Percentiles rank a stretch among this genome's conserved stretches.
phyloP scores from a whole-genome alignment of 2,329 filamentous ascomycete genomes.

The Elsinoe ampelina region DNA sequence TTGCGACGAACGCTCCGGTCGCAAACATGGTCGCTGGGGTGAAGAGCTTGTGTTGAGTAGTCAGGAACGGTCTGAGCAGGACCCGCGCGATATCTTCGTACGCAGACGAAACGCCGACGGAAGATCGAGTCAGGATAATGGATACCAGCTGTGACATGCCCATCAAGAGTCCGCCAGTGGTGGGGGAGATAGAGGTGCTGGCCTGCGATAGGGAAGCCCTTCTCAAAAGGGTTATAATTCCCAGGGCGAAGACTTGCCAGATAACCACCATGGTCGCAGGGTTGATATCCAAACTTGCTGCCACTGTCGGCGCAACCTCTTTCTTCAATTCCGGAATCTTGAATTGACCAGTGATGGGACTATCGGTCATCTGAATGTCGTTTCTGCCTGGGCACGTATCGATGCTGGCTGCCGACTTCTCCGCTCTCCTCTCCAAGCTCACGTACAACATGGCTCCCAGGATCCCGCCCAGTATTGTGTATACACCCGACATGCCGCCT shows the following conservation, averaged over 20 bases:
- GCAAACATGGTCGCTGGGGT: slow-evolving; percentile 45
- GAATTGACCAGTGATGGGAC: slow-evolving; percentile 1
- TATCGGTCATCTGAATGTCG: neutral
- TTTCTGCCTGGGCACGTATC: neutral
- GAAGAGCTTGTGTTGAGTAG: slow-evolving; percentile 23
- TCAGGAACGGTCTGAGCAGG: slow-evolving; percentile 35
- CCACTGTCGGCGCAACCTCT: slow-evolving; percentile 7
- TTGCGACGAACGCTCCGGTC: slow-evolving; percentile 42
- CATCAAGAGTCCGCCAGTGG: slow-evolving; percentile 51
- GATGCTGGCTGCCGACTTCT: neutral
- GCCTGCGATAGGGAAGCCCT: slow-evolving; percentile 26
- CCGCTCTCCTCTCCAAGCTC: neutral
- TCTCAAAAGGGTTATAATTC: slow-evolving; percentile 26
- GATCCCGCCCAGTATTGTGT: slow-evolving; percentile 46
- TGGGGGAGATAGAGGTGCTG: slow-evolving; percentile 30
- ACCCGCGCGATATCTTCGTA: slow-evolving; percentile 53
- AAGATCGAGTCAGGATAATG: slow-evolving; percentile 42
- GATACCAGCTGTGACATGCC: slow-evolving; percentile 50
- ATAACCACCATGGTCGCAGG: slow-evolving; percentile 30
- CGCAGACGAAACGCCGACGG: slow-evolving; percentile 52
- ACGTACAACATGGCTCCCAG: slow-evolving; percentile 42
- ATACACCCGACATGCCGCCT: slow-evolving; percentile 31
- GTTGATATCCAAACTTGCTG: slow-evolving; percentile 34
- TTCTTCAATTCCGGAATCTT: neutral
- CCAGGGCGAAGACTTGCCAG: slow-evolving; percentile 37